Percentiles rank a stretch among this genome's conserved stretches.
phyloP scores from a whole-genome alignment of 2,329 filamentous ascomycete genomes.

The Cladosporium oxysporum region DNA sequence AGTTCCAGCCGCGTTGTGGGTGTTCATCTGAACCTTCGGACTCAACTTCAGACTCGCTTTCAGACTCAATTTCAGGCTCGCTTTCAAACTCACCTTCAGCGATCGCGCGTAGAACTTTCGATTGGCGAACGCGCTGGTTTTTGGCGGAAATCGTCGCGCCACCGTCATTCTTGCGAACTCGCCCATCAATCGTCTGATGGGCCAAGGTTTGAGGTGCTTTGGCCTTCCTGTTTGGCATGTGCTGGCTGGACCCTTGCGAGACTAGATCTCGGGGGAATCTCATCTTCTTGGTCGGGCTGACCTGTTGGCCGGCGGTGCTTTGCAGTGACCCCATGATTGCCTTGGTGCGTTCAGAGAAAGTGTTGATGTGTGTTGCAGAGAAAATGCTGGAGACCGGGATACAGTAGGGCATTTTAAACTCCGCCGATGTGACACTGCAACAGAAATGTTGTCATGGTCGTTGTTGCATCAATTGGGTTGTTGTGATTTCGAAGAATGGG shows the following conservation, averaged over 20 bases:
- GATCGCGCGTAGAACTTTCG: neutral
- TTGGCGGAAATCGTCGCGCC: neutral
- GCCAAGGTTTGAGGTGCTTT: neutral
- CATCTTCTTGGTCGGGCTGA: neutral
- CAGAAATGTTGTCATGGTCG: neutral
- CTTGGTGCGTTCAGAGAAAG: neutral
- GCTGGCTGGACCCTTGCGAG: neutral
- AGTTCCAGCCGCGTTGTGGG: neutral
- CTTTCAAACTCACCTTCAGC: neutral
- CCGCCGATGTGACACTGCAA: neutral
- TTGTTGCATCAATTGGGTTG: neutral
- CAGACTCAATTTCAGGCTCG: neutral
- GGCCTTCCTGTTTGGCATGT: neutral
- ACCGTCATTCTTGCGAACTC: neutral
- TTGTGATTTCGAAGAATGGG: neutral
- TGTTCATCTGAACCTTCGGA: neutral
- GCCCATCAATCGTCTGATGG: neutral
- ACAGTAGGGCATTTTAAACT: neutral
- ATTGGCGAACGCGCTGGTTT: neutral
- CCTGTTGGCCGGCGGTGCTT: neutral
- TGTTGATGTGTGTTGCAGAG: neutral
- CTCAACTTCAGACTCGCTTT: too few relatives aligned
- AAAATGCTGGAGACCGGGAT: neutral
- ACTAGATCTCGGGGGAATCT: neutral
- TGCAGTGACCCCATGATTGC: neutral